These are phyloP conservation scores for Fremontodendron californicum DNA, from an alignment of 345 rosid species.

Conservation along the genomic window DNA sequence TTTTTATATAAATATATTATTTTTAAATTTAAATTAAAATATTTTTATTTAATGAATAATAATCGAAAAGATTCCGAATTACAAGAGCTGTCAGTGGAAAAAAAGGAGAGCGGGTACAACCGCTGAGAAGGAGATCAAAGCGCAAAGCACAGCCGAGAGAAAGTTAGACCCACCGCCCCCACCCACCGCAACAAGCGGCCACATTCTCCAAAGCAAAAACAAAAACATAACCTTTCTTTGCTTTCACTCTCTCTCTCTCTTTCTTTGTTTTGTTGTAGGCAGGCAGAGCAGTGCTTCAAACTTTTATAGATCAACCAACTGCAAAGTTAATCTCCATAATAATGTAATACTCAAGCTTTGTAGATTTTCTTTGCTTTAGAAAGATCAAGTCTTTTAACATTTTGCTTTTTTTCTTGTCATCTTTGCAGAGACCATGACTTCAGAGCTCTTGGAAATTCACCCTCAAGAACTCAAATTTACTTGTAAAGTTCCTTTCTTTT, in stretches of 20 bases:
- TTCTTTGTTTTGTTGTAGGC: too few relatives aligned
- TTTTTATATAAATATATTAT: too few relatives aligned
- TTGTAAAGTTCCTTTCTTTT: constrained; percentile 25
- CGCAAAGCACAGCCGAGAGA: neutral
- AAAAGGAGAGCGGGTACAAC: constrained; percentile 1
- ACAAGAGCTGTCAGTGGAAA: neutral
- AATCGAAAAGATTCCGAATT: too few relatives aligned
- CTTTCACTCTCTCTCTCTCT: neutral
- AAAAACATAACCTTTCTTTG: neutral
- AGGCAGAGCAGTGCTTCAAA: neutral
- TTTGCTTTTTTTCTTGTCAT: neutral
- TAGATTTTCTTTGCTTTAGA: neutral
- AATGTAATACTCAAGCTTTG: neutral
- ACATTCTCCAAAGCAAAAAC: neutral
- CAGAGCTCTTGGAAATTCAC: constrained; percentile 45
- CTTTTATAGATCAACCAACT: neutral
- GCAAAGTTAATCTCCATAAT: neutral
- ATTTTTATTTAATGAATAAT: too few relatives aligned
- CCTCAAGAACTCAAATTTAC: constrained; percentile 43
- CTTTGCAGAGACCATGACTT: constrained; percentile 27
- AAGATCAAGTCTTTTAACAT: neutral
- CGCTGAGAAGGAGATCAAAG: neutral
- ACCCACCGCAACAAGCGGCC: neutral
- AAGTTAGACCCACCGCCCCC: neutral
- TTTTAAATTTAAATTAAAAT: too few relatives aligned